Evolutionary conservation across 2,329 filamentous ascomycete species (phyloP), one percentile per base, ranked within the genome.

Genomic region (Dactylellina sp.): DNA sequence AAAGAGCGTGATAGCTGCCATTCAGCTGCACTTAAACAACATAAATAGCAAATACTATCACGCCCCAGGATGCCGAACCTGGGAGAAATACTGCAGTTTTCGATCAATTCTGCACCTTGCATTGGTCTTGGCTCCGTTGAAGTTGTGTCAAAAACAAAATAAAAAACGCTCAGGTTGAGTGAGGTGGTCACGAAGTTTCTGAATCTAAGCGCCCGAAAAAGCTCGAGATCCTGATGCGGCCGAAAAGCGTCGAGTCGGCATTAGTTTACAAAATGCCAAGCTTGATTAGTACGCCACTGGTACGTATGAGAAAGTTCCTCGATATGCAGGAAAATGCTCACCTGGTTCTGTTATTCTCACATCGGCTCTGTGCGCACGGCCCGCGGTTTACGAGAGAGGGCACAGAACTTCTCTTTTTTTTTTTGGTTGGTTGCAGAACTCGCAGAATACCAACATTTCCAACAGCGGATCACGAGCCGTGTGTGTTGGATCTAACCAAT

Each of bases 401-500:
- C 39, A 32, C 37, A n/a, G 22, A 52, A 46, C 16, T 32, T 6
- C 6, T 12, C 32, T 35, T 37, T 57, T 37, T 35, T 12, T 24
- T 20, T 35, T 20, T 46, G 32, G 63, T 68, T 68, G 63, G 53
- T 59, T 68, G 46, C 46, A 42, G 24, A 14, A 28, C n/a, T 44
- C 53, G 20, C 37, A 44, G 24, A 18, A 16, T 39, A 70, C 47
- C 64, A 70, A 70, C 56, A 70, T 55, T 55, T 56, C 64, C 64
- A 70, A 70, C 56, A 61, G 49, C 64, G 49, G 64, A 70, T 62
- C 64, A 61, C 64, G 56, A 70, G 56, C 64, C 56, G 64, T 70
- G 44, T 65, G 63, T 50, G 56, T 70, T 70, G 64, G 49, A 39
- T 49, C 50, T 44, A 20, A 39, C 64, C 49, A 62, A 62, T 70